Evolutionary conservation across 208 protist genomes (phyloP), one percentile per base, ranked within the genome.

Genomic region (Acanthamoeba healyi): DNA sequence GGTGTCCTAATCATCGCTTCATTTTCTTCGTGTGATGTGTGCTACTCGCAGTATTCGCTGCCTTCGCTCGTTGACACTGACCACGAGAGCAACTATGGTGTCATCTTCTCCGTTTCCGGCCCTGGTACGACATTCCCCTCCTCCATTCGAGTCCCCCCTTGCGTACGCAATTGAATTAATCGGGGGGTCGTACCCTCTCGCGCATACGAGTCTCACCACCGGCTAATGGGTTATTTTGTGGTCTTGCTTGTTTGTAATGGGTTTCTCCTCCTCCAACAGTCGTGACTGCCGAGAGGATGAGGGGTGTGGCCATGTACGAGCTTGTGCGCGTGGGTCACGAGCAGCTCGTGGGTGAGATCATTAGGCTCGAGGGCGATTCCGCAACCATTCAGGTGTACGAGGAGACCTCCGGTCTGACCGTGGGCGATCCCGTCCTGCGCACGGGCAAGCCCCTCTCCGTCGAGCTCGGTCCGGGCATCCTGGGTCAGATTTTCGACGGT

Each of bases 371-470:
- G 96, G 72, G 42, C 12, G 32, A 26, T 24, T 26, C 26, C 4
- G 99, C 99, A 6, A 99, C 99, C 22, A 99, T 99, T 96, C 99
- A 99, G 97, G 99, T 99, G 29, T 99, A 99, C 97, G 99, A 99
- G 97, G 99, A 99, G 96, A 99, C 99, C 36, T 98, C 98, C 40
- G 99, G 99, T 95, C 97, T 99, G n/a, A 99, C 98, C 34, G 99
- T 99, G 42, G 99, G 99, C 70, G 99, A 99, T 95, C 98, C 99
- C 74, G 99, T 99, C 9, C 97, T 98, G 77, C 98, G 99, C 94
- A 99, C 99, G 19, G 99, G 99, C 81, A 99, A 99, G 97, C 99
- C 99, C 54, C 98, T 99, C 7, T 99, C 99, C 56, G 98, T 99
- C 22, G 99, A 99, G 96, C 98, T 99, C 42, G 99, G 99, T 95